Base-by-base conservation (phyloP, 768 basidiomycete species). In the Macrolepiota dolichaula region DNA sequence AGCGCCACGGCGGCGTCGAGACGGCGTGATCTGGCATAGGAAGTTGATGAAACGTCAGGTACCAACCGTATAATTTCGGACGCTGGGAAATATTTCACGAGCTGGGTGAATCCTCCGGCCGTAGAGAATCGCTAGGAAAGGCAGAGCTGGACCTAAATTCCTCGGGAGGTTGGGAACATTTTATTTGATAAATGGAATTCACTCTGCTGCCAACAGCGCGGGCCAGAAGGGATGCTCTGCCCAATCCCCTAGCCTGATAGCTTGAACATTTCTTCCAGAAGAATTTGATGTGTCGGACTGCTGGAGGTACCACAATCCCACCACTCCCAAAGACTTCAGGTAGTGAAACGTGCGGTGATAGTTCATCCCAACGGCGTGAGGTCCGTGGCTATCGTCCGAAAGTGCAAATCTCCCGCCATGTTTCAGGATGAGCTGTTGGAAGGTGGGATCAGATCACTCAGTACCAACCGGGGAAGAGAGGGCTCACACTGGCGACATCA, bases 351-450 rank as follows among this genome's bases (percentile, higher is more conserved):
- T 72, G 19, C 81, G 79, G 57, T 76, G 68, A 67, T 98, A 99
- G 72, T 98, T 94, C 61, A 94, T 77, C 0, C 94, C 95, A 57
- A 98, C 94, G 9, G 86, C 85, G 32, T 86, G 84, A 1, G 94
- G 90, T 0, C 93, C 94, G 68, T 99, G 97, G 55, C 95, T 96
- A 74, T 98, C 97, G 70, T 98, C 97, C 4, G 96, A 98, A 27
- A 99, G 80, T 19, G 88, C 83, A 64, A 97, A 85, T 24, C 85
- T 84, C 2, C 96, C 97, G 10, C 81, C 84, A 51, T 79, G 72
- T 46, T 79, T 69, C n/a, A 85, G 65, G 59, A 98, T 91, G 24
- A 89, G 68, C 96, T 98, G 69, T 25, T 55, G 19, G 35, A 54
- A 32, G 37, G 51, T 9, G 2, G 11, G 10, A 40, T 29, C 13